Evolutionary conservation across 164 flowering plant species (phyloP), one percentile per base, ranked within the genome.

Genomic region (Piper longum): DNA sequence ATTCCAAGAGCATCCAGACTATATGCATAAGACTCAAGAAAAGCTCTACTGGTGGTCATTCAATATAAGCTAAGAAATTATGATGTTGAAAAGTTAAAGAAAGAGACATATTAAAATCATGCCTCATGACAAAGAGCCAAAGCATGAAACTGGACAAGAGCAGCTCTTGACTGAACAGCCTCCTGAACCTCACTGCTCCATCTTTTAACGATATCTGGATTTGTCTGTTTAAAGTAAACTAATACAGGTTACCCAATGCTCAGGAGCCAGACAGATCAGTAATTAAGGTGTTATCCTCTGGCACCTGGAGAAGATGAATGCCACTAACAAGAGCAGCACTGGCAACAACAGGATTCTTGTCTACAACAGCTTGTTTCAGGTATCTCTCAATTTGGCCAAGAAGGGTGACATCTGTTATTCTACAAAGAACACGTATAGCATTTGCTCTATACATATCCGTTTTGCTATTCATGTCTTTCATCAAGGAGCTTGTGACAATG

Each of bases 181-280:
- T 92, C 98, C 70, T 89, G 97, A 55, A 92, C 96, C 81, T 92
- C 98, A 75, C 90, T 89, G 70, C 96, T 92, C 98, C 98, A 92
- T 70, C 98, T 81, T 73, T 81, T 92, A 56, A 92, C 98, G 64
- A 92, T 88, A 69, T 92, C 98, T n/a, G 98, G 96, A 64, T 77
- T 89, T 61, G 97, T 85, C 98, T 92, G 73, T 59, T 57, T 26
- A 5, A n/a, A 56, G 51, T 60, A 63, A 45, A 65, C 26, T 17
- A 67, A 55, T 4, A 56, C 7, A 43, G 4, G 18, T 66, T 51
- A 56, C 36, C 43, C 57, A 26, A 54, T 14, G 8, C 41, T 7
- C 12, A 16, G 39, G 36, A 48, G 39, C 17, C 40, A 14, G 59
- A 40, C 4, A 26, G 41, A 57, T 42, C 43, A 18, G 41, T 16